Conservation (phyloP, 2,329 filamentous ascomycete species). For the Ophiostoma populinum region DNA sequence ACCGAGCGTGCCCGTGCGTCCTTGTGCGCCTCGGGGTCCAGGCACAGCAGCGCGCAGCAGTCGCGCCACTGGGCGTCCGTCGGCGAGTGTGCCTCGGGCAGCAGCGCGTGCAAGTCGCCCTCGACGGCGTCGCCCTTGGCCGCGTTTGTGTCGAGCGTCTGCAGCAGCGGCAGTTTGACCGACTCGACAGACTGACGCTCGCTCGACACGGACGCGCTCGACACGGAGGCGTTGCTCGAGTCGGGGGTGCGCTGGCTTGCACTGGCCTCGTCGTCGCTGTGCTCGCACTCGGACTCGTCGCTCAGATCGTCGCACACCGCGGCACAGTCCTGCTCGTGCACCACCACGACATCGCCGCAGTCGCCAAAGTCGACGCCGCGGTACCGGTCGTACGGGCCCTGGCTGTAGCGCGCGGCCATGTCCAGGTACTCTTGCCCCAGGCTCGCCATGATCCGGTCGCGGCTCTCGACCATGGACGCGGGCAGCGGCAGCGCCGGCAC, state of each 20-base stretch:
- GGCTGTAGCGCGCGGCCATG: too few relatives aligned
- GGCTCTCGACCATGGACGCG: background rate
- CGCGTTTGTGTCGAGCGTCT: slow-evolving; percentile 11
- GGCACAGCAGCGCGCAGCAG: slow-evolving; percentile 11
- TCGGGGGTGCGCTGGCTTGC: background rate
- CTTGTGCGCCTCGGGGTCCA: slow-evolving; percentile 10
- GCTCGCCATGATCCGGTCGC: background rate
- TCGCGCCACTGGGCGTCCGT: slow-evolving; percentile 8
- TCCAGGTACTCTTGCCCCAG: background rate
- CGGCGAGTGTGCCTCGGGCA: slow-evolving; percentile 10
- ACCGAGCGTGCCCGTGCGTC: slow-evolving; percentile 10
- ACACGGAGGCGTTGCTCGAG: background rate
- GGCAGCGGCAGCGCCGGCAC: too few relatives aligned
- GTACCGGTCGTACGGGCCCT: too few relatives aligned
- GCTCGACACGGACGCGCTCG: too few relatives aligned
- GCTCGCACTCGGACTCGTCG: background rate
- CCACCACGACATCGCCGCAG: too few relatives aligned
- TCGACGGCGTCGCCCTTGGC: slow-evolving; percentile 11
- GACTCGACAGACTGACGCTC: too few relatives aligned
- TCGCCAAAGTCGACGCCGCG: too few relatives aligned
- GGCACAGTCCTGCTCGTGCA: too few relatives aligned
- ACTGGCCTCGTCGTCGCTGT: background rate
- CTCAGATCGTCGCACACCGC: too few relatives aligned
- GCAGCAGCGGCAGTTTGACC: slow-evolving; percentile 3
- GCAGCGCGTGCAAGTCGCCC: slow-evolving; percentile 12